phyloP scores from a whole-genome alignment of 345 rosid genomes.

The Hibiscus trionum region DNA sequence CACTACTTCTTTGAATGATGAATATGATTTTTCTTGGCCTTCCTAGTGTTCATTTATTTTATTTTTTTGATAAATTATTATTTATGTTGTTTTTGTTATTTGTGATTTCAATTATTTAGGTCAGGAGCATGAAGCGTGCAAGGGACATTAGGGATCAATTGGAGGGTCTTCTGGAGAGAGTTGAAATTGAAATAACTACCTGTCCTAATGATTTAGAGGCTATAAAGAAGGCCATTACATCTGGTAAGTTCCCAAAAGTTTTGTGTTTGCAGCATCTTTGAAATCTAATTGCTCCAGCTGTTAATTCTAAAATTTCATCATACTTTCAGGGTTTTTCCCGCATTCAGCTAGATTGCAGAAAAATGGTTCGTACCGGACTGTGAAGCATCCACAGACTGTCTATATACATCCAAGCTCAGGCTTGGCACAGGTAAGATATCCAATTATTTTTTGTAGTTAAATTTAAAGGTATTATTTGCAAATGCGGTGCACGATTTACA shows the following conservation, averaged over 20 bases:
- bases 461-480: background rate
- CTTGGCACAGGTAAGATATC: conserved; percentile 59
- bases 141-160: conserved; percentile 89
- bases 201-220: conserved; percentile 57
- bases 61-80: background rate
- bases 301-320: conserved; percentile 10
- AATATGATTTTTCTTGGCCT: background rate
- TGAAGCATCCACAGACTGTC: conserved; percentile 91
- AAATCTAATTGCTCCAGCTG: background rate
- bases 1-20: background rate
- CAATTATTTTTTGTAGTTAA: background rate
- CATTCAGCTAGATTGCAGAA: conserved; percentile 86
- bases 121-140: conserved; percentile 97
- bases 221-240: conserved; percentile 72
- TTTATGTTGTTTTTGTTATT: conserved; percentile 7
- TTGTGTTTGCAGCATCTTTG: background rate
- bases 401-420: conserved; percentile 94
- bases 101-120: conserved; percentile 38
- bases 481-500: background rate
- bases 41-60: background rate
- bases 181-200: conserved; percentile 76
- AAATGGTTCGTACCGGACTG: conserved; percentile 82
- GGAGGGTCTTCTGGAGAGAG: conserved; percentile 95
- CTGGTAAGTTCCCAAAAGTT: conserved; percentile 40
- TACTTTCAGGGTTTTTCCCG: conserved; percentile 69